These are phyloP conservation scores for Colletotrichum spaethianum DNA, from an alignment of 2,329 filamentous ascomycete genomes.

Conservation along the genomic window DNA sequence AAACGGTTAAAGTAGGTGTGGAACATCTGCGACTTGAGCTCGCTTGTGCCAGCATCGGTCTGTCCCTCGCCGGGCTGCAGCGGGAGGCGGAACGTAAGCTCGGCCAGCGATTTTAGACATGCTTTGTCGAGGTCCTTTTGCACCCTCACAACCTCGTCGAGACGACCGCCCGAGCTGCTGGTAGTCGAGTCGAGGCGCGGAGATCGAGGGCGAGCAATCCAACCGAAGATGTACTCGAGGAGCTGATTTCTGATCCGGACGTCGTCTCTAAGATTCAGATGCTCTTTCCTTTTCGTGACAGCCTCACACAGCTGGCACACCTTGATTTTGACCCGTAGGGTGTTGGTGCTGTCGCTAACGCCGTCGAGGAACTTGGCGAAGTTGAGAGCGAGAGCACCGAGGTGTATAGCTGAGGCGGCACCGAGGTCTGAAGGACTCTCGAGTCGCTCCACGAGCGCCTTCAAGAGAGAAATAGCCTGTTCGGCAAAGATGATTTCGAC, in stretches of 20 bases:
- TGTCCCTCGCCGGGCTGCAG: slow-evolving; percentile 76
- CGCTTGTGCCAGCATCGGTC: slow-evolving; percentile 76
- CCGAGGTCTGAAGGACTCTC: slow-evolving; percentile 75
- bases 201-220: slow-evolving; percentile 75
- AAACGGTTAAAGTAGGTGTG: slow-evolving; percentile 80
- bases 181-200: slow-evolving; percentile 59
- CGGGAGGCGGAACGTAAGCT: slow-evolving; percentile 76
- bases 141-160: slow-evolving; percentile 70
- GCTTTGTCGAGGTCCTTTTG: slow-evolving; percentile 77
- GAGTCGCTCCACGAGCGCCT: slow-evolving; percentile 74
- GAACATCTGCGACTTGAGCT: slow-evolving; percentile 80
- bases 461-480: slow-evolving; percentile 75
- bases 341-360: slow-evolving; percentile 67
- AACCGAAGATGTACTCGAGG: slow-evolving; percentile 77
- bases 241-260: slow-evolving; percentile 78
- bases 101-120: slow-evolving; percentile 75
- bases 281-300: slow-evolving; percentile 76
- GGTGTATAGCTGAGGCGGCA: slow-evolving; percentile 73
- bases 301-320: slow-evolving; percentile 78
- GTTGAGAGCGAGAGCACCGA: slow-evolving; percentile 74
- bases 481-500: slow-evolving; percentile 77
- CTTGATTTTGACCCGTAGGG: slow-evolving; percentile 76
- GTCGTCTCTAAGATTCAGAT: slow-evolving; percentile 78
- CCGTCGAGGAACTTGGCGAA: slow-evolving; percentile 78
- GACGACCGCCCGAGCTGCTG: slow-evolving; percentile 54